A percentile compares a stretch with the other conserved stretches of the same genome.
These are phyloP conservation scores for Trypethelium eluteriae DNA, from an alignment of 495 filamentous ascomycete genomes.

Conservation along the genomic window DNA sequence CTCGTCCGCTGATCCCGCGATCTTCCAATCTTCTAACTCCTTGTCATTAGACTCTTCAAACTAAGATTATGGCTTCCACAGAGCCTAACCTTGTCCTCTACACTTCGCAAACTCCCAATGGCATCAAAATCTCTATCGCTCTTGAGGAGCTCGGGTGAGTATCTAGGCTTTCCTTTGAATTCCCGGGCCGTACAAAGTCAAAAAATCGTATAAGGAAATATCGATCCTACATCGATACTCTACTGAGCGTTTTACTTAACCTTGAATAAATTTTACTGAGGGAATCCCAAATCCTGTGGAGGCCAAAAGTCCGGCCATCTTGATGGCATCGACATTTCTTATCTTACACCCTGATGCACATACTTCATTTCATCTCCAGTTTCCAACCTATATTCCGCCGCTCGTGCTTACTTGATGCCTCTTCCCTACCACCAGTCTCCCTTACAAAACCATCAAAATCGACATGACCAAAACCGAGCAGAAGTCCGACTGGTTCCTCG, in stretches of 20 bases:
- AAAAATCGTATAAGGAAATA: neutral
- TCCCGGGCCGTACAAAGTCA: neutral
- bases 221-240: no score
- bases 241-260: no score
- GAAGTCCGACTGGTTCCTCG: conserved; percentile 80
- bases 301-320: no score
- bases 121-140: conserved; percentile 76
- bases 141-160: conserved; percentile 73
- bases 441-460: conserved; percentile 58
- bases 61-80: conserved; percentile 1
- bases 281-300: no score
- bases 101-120: conserved; percentile 54
- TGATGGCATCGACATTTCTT: no score
- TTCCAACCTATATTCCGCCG: neutral
- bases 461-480: conserved; percentile 65
- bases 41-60: neutral
- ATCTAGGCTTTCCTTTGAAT: neutral
- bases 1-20: no score
- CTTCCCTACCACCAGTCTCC: conserved; percentile 21
- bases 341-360: no score
- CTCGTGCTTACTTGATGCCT: neutral
- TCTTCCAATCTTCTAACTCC: neutral
- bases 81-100: conserved; percentile 9
- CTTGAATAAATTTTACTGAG: no score
- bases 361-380: neutral